Conservation (phyloP, 495 filamentous ascomycete genomes). For the Sphaerosporella brunnea region DNA sequence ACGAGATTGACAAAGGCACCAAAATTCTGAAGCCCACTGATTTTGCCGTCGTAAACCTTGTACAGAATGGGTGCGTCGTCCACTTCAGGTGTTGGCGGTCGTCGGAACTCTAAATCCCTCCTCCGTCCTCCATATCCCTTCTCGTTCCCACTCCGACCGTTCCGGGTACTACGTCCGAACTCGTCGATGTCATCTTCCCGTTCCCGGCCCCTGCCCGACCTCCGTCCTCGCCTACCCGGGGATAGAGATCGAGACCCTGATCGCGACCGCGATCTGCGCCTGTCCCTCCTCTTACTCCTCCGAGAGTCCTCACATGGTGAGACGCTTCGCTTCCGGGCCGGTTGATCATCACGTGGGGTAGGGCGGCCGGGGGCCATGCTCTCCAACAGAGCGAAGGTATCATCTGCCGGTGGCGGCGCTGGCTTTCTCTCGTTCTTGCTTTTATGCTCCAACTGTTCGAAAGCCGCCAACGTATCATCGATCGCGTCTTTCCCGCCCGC, state of each 20-base stretch:
- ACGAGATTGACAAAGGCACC: conserved; percentile 88
- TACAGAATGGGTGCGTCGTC: conserved; percentile 66
- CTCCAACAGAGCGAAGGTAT: conserved; percentile 21
- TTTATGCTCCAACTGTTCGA: conserved; percentile 72
- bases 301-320: conserved; percentile 11
- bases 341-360: background rate
- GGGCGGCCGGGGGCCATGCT: conserved; percentile 16
- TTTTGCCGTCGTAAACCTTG: conserved; percentile 78
- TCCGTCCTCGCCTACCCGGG: conserved; percentile 34
- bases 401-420: conserved; percentile 6
- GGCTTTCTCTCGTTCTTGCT: conserved; percentile 27
- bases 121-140: conserved; percentile 27
- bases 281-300: conserved; percentile 1
- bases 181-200: conserved; percentile 41
- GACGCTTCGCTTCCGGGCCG: conserved; percentile 16
- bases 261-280: conserved; percentile 24
- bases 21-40: conserved; percentile 88
- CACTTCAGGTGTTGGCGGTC: conserved; percentile 53
- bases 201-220: conserved; percentile 31
- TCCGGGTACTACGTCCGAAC: conserved; percentile 36
- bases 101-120: conserved; percentile 41
- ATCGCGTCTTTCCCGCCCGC: conserved; percentile 38
- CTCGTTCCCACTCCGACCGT: conserved; percentile 31
- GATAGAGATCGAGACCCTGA: conserved; percentile 31
- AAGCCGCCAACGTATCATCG: conserved; percentile 82